Base-by-base conservation (phyloP, 202 grass and related monocot species). In the Brachypodium distachyon region DNA sequence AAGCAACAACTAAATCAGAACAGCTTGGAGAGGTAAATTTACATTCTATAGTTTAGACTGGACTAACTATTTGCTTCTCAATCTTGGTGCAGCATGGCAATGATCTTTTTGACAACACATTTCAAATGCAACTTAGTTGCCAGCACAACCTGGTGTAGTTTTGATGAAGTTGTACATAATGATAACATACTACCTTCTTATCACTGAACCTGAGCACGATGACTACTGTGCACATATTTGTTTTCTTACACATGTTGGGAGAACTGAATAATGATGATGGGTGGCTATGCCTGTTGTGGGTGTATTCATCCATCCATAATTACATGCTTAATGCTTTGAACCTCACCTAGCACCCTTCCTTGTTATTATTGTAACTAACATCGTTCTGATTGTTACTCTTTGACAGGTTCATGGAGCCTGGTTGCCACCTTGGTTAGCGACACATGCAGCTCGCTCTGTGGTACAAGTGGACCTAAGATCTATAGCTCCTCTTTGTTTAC, bases 381-480 rank as follows among this genome's bases (percentile, higher is more conserved):
- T 49, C 3, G 0, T 59, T 65, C 49, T 71, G 40, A 82, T 49
- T 72, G 17, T 57, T 65, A 70, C 61, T 67, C 48, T 65, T 72
- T 34, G 65, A 18, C 86, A 99, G 92, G 87, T 85, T 74, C 85
- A 91, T 90, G 92, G 87, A 82, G 87, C 89, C 72, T 99, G 96
- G 96, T 85, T 96, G 61, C 87, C 92, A 81, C 92, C 87, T 79
- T 99, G 92, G 96, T 75, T 99, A 67, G 89, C 31, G 3, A 57
- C 81, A 77, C 72, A 93, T 85, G 77, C 81, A 56, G 18, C 73
- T 63, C 79, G 1, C 63, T 89, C 60, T 54, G 69, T 82, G 87
- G 92, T 93, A 87, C 32, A 43, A 61, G 31, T 80, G 76, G 19
- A 41, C 43, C 27, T 69, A 74, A 75, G 50, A 22, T 64, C 4